phyloP scores from a whole-genome alignment of 345 rosid species.

The Hibiscus tridactylites region DNA sequence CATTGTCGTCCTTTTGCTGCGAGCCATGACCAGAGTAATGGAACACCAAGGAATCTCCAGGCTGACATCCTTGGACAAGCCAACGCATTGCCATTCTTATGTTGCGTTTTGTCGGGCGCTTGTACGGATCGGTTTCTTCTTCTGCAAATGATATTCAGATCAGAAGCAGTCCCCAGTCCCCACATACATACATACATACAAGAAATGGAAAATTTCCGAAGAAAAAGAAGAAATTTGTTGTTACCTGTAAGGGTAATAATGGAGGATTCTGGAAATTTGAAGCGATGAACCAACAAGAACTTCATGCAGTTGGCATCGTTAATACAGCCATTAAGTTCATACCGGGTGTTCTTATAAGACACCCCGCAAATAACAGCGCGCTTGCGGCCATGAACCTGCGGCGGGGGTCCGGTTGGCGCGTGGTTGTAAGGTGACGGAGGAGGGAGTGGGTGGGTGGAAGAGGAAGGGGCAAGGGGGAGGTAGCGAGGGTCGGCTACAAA shows the following conservation, averaged over 20 bases:
- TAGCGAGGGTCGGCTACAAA: slow-evolving; percentile 28
- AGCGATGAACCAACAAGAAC: slow-evolving; percentile 64
- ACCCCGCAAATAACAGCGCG: slow-evolving; percentile 76
- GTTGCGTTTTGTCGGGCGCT: slow-evolving; percentile 60
- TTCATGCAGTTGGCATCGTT: slow-evolving; percentile 88
- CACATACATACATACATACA: too few species aligned
- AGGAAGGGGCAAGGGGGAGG: slow-evolving; percentile 8
- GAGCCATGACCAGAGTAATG: slow-evolving; percentile 90
- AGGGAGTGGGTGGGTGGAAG: slow-evolving; percentile 17
- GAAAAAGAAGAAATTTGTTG: not conserved
- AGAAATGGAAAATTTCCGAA: too few species aligned
- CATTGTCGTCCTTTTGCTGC: slow-evolving; percentile 48
- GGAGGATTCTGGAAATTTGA: slow-evolving; percentile 74
- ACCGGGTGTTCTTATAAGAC: slow-evolving; percentile 39
- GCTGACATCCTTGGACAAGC: slow-evolving; percentile 46
- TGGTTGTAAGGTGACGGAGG: slow-evolving; percentile 32
- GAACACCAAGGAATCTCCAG: slow-evolving; percentile 83
- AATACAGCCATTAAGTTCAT: slow-evolving; percentile 76
- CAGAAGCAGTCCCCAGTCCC: not conserved
- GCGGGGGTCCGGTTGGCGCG: slow-evolving; percentile 48
- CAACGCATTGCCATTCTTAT: slow-evolving; percentile 67
- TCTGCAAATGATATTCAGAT: slow-evolving; percentile 39
- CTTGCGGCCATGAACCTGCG: slow-evolving; percentile 50
- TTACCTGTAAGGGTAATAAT: slow-evolving; percentile 72
- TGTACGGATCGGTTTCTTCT: slow-evolving; percentile 54